Evolutionary conservation across 768 basidiomycete genomes (phyloP).

Genomic region (Clavulina sp.): DNA sequence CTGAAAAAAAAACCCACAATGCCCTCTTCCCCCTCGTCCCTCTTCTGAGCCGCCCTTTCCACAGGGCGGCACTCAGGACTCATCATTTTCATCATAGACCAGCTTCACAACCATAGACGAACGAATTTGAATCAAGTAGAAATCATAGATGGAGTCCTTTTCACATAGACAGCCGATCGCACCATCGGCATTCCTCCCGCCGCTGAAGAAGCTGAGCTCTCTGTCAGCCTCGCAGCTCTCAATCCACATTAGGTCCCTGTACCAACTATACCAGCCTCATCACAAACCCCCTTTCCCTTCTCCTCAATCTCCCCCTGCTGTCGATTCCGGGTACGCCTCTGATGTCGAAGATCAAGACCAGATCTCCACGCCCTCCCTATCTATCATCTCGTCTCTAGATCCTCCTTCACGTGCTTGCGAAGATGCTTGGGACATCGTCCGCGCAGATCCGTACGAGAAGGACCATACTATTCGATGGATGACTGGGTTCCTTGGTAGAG

Average conservation of each 20-base stretch:
- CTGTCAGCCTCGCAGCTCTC: not conserved
- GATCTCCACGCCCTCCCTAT: not conserved
- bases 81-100: too few relatives aligned
- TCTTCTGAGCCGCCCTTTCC: too few relatives aligned
- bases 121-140: too few relatives aligned
- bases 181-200: not conserved
- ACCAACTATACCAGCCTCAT: not conserved
- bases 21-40: too few relatives aligned
- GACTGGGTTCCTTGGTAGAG: conserved; percentile 35
- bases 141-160: not conserved
- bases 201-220: not conserved
- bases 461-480: conserved; percentile 54
- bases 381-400: too few relatives aligned
- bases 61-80: too few relatives aligned
- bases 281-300: conserved; percentile 10
- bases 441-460: conserved; percentile 49
- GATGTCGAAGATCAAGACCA: conserved; percentile 35
- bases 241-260: not conserved
- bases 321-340: conserved; percentile 67
- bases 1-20: too few relatives aligned
- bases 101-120: too few relatives aligned
- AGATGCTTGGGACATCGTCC: conserved; percentile 2
- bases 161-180: not conserved
- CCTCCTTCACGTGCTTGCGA: too few relatives aligned
- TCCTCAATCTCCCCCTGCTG: conserved; percentile 22